Base-by-base conservation (phyloP, 768 basidiomycete genomes). In the Tricholoma hemisulphureum region DNA sequence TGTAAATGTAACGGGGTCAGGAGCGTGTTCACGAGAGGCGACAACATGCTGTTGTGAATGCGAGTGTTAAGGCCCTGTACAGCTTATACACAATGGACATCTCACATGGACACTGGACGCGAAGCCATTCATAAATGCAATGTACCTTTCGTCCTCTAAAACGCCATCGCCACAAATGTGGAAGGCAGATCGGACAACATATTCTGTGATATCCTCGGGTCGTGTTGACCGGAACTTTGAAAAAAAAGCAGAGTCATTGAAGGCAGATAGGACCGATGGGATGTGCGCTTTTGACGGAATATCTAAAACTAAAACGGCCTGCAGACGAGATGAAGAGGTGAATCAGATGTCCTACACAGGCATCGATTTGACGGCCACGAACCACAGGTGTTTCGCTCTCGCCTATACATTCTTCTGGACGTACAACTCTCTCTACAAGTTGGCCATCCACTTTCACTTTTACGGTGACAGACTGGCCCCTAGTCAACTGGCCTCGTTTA, bases 101-200 rank as follows among this genome's bases (percentile, higher is more conserved):
- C 84, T 46, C 64, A 96, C 90, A 64, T 90, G 76, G 6, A 80
- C 80, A 26, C 80, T 71, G 4, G 80, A 64, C 2, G 82, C 80
- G 63, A 95, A 93, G 0, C 77, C 75, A 26, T 75, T 70, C 85
- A 95, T 87, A 75, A 96, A 93, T 1, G 73, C 66, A 59, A 80
- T 78, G 69, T 95, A 96, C 51, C 80, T 73, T 34, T 77, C 67
- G 63, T 95, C 84, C 65, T 87, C 84, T 31, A 92, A 68, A 8
- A 97, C 90, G 11, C 76, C 81, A 0, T 81, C 73, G 0, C 91
- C 90, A 60, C 87, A 83, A 4, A 91, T 72, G 66, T 96, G 93
- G 63, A 88, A 88, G 46, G 88, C 74, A 16, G 77, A 77, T 32
- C 80, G 78, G 20, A 88, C 75, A 13, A 68, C 72, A 57, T 80